Evolutionary conservation across 805 yeast genomes (phyloP), one percentile per base, ranked within the genome.

Genomic region (Kluyveromyces lactis): DNA sequence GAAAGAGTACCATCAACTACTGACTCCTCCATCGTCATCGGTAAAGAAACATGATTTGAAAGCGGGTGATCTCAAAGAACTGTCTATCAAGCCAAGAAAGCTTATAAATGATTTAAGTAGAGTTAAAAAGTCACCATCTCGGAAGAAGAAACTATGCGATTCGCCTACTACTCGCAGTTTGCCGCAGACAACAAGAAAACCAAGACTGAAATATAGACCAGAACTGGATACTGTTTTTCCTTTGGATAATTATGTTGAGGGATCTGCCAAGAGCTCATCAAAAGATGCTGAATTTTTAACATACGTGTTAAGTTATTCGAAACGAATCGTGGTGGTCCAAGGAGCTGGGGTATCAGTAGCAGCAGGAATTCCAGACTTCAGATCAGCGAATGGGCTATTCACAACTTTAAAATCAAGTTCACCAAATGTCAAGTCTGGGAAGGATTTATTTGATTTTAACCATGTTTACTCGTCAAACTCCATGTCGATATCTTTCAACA

Each of bases 331-430:
- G 2, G 73, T 81, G 21, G 70, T 87, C 21, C 75, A 89, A 1
- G 97, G 97, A 9, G 97, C 97, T 13, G 96, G 96, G 2, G 75
- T 85, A 15, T 85, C 95, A 10, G 92, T 89, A 39, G 81, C 83
- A 21, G 86, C 95, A 1, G 96, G 96, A 4, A 87, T 86, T 29
- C 95, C 95, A 3, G 92, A 82, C 51, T 82, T 86, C 54, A 65
- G 96, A 55, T 82, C 94, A 6, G 73, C 86, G 1, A 66, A 77
- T 43, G 95, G 95, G 1, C 68, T 87, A 35, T 85, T 87, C 55
- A 73, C 75, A 40, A 73, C 75, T 11, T 58, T 76, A 29, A 64
- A 66, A 31, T 53, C 61, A 2, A 55, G 74, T 49, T 31, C 36
- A 11, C 29, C 29, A 13, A 55, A 69, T 10, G 56, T 66, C 3